Evolutionary conservation across 768 basidiomycete species (phyloP), one percentile per base, ranked within the genome.

Genomic region (Cystofilobasidium bisporidii): DNA sequence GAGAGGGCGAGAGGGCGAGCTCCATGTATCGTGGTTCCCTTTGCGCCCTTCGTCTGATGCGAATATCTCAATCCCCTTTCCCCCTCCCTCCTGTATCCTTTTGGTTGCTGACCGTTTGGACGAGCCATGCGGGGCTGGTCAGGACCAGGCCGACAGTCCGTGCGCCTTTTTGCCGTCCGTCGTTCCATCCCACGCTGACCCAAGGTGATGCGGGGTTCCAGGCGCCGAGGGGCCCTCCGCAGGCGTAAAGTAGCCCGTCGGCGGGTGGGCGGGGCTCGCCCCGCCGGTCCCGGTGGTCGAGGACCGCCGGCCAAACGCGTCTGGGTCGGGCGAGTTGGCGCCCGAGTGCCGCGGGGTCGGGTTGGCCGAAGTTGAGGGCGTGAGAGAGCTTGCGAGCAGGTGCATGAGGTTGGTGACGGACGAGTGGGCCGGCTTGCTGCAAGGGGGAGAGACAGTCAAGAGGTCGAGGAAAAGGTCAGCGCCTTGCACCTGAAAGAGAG

Each of bases 321-420:
- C 53, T 2, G 28, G 53, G 26, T 56, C 9, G 53, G 53, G 53
- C 53, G 53, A 56, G 53, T 32, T 56, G 14, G 53, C 53, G 53
- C 53, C 53, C 1, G 53, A 56, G 28, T 18, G 28, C 28, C 17
- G 28, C 5, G 53, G 53, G 28, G 53, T 56, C 18, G 26, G 8
- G 28, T 0, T 24, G 28, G 45, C 32, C 17, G 65, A 66, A 2
- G 65, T 22, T 2, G 24, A 14, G 14, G 65, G 65, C 24, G 65
- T 58, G 33, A 66, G 56, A 14, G 58, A 41, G 22, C 58, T 50
- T 4, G 58, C 22, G 38, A 66, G 59, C 24, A 66, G 65, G 24
- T 20, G 33, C 14, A 43, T 30, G 45, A 66, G 57, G 65, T 66
- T 66, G 65, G 60, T 47, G 47, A 66, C 48, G 22, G 65, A 66